Evolutionary conservation across 23 red algal genomes (phyloP), one percentile per base, ranked within the genome.

Genomic region (Gracilaria vermiculophylla): DNA sequence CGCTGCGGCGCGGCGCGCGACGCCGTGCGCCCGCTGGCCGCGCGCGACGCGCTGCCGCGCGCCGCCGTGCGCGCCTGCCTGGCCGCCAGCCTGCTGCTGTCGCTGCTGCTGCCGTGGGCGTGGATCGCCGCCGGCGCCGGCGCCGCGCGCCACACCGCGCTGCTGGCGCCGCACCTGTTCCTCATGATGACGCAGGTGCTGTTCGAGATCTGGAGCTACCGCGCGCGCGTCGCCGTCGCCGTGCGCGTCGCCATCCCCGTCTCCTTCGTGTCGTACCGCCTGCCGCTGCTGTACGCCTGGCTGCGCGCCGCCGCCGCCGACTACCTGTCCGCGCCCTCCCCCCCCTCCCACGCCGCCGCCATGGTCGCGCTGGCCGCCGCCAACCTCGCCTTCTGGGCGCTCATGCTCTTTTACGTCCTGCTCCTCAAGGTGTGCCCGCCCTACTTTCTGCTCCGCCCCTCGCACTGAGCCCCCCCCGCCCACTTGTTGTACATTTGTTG

Each of bases 121-220:
- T 88, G 84, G 84, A 77, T 88, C n/a, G 16, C 54, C 16, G 43
- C 61, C 19, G 45, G 40, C 50, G 28, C 40, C 6, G 9, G 17
- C 0, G 41, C 50, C 3, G 12, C 17, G 3, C 19, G 36, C 3
- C 60, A 88, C 21, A 66, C 19, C 1, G 28, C 33, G 23, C 69
- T 88, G 32, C 53, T 88, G 5, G 84, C 69, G 31, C 84, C 84
- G 23, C 84, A 88, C 45, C 66, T 88, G 84, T 88, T 88, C 35
- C 53, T 88, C 25, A 88, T 88, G 84, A 88, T 88, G 84, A 52
- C 84, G n/a, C 84, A 88, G 39, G 84, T 88, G 31, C 53, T 88
- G 84, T 88, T 88, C 27, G 84, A 88, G 57, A 88, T 88, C n/a
- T 88, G 84, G 84, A 78, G 69, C 21, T 88, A 88, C 36, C 0